Evolutionary conservation across 2,329 filamentous ascomycete species (phyloP), one percentile per base, ranked within the genome.

Genomic region (Xylariaceae sp.): DNA sequence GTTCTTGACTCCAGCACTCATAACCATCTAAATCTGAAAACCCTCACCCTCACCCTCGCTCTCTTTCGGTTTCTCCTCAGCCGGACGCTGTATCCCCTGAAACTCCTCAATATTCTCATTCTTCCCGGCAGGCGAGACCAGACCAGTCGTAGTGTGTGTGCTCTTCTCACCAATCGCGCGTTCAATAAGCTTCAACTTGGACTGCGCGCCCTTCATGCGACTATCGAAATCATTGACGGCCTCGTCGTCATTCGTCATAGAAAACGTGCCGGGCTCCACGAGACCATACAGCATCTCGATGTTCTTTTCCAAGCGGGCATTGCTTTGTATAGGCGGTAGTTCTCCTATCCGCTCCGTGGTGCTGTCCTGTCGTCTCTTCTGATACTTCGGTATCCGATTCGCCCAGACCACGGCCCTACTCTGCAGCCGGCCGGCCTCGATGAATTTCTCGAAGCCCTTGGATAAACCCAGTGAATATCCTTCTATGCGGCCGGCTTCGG

Each of bases 401-500:
- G 87, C 86, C 92, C 93, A 97, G n/a, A 97, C 80, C 23, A 89
- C 76, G 11, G 90, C 86, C 69, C 86, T 87, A 50, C 91, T 90
- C 67, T 93, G 88, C 37, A 97, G 75, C 60, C 82, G 81, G 2
- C 93, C 93, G 73, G 91, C 83, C 63, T 91, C 87, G 48, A 89
- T 72, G 70, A 95, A 97, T 75, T 96, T 97, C 68, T 96, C 90
- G 68, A 94, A 97, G 0, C 92, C 93, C 65, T 92, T 94, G 72
- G 95, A 89, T 48, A 97, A 84, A 0, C 93, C 94, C 71, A 97
- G 91, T 17, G 91, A 84, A 55, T 92, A 89, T 62, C 94, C 94
- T 80, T 99, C 94, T 64, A 90, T 85, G 59, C 87, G 86, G 45
- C 94, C 94, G 37, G 90, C 88, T 60, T 82, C 81, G 47, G 84